Evolutionary conservation across 2,329 filamentous ascomycete genomes (phyloP), one percentile per base, ranked within the genome.

Genomic region (Fusarium begoniae): DNA sequence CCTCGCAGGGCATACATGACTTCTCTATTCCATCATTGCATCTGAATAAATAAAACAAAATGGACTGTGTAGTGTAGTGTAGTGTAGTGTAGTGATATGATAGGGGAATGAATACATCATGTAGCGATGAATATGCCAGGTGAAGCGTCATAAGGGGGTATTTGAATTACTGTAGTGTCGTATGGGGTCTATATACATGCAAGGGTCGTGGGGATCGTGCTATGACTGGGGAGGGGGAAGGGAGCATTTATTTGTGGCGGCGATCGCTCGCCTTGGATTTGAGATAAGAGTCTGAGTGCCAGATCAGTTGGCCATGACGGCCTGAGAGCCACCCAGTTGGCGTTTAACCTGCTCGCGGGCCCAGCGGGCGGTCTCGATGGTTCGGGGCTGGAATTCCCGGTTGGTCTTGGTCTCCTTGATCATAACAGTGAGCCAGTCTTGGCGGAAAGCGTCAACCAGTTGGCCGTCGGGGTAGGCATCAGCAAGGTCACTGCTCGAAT

Each of bases 311-410:
- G 85, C 82, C 87, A 90, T 90, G 77, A 88, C 85, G 61, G 77
- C 70, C 82, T 85, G 77, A 80, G 81, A 56, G 74, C 89, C 89
- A 66, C 89, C 88, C 59, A 91, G 84, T 84, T 99, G 96, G 79
- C 94, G 93, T 89, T 98, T 98, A 82, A 98, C 95, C 83, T 98
- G 95, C 85, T 98, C 96, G 70, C 96, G 93, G 73, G 96, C 95
- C 96, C 96, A 99, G 79, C 96, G 93, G 81, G 96, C 96, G 53
- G 96, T 98, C 75, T 98, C 94, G 75, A 96, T 92, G 8, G 96
- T 99, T 73, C 95, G 93, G 35, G 89, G 80, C 77, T 91, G 89
- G 86, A 94, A 98, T 53, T 98, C 95, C 77, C 94, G 92, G 87
- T 96, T 98, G 67, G 90, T 89, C 79, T 95, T 93, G 53, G 94